Evolutionary conservation across 805 yeast species (phyloP), one percentile per base, ranked within the genome.

Genomic region (Sugiyamaella lignohabitans): DNA sequence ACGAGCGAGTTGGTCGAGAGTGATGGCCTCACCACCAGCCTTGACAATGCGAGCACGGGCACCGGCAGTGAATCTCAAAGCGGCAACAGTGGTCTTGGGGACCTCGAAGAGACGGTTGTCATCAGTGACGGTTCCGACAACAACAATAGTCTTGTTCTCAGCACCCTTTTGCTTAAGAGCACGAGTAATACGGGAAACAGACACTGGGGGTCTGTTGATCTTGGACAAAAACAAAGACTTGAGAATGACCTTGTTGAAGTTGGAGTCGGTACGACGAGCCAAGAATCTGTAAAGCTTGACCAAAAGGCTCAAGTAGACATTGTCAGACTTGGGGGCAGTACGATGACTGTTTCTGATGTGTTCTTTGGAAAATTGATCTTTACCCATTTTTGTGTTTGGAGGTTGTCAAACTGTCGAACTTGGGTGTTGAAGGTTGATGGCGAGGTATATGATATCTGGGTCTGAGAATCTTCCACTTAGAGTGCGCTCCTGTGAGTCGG

Each of bases 11-110:
- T 93, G 97, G 76, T 93, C 99, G 66, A 93, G 82, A 71, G 99
- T 93, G 84, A 93, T 84, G 69, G 87, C 87, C 81, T 93, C 98
- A 82, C 99, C 99, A 78, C 99, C 99, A 70, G 91, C 91, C 82
- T 91, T 91, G 68, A 80, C 65, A 72, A 93, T 93, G 75, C 86
- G 87, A 69, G 96, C 97, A 76, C 84, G 87, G 73, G 99, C 99
- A 76, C 93, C 86, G 68, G 93, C 94, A 65, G 99, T 93, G 88
- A 93, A 89, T 78, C 95, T 88, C 74, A 93, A 84, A 74, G 98
- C 99, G 69, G 98, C 98, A 66, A 93, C 87, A 60, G 98, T 86
- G 68, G 91, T 77, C 84, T 89, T 89, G 78, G 98, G 98, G 81
- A 87, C 80, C 66, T 82, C 87, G 61, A 79, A 77, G 72, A 93